Conservation (phyloP, 2,329 filamentous ascomycete genomes). For the Calonectria montana region DNA sequence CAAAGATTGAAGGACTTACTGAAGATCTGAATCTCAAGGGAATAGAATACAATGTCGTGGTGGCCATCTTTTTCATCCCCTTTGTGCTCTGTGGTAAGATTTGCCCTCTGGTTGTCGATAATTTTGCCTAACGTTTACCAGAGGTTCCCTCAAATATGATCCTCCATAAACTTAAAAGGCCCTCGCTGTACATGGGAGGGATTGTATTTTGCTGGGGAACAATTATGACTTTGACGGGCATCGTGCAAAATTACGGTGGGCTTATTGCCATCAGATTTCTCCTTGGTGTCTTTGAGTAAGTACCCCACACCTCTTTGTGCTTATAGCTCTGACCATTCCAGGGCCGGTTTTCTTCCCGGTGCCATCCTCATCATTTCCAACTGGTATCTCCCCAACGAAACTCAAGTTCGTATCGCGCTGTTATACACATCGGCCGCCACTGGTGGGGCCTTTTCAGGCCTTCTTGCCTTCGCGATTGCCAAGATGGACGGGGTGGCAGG, state of each 20-base stretch:
- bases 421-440: conserved; percentile 51
- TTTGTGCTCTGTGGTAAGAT: conserved; percentile 61
- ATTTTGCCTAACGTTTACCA: not conserved
- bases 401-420: conserved; percentile 45
- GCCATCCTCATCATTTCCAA: conserved; percentile 47
- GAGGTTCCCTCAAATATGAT: conserved; percentile 53
- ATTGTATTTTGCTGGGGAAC: conserved; percentile 50
- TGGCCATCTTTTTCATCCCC: conserved; percentile 47
- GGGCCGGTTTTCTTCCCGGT: conserved; percentile 47
- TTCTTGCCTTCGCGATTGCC: conserved; percentile 57
- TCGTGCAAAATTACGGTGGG: conserved; percentile 52
- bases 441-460: conserved; percentile 58
- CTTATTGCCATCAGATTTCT: conserved; percentile 55
- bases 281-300: conserved; percentile 52
- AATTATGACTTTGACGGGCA: conserved; percentile 51
- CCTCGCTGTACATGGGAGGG: conserved; percentile 54
- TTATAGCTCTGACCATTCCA: conserved; percentile 10
- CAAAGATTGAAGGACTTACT: conserved; percentile 58
- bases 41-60: conserved; percentile 57
- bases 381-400: conserved; percentile 49
- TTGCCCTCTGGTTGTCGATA: no score
- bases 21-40: conserved; percentile 59
- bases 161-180: conserved; percentile 50
- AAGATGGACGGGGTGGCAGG: conserved; percentile 59
- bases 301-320: not conserved